A percentile compares a stretch with the other conserved stretches of the same genome.
Evolutionary conservation across 108 stramenopile genomes (phyloP).

Genomic region (Nitzschia palea): DNA sequence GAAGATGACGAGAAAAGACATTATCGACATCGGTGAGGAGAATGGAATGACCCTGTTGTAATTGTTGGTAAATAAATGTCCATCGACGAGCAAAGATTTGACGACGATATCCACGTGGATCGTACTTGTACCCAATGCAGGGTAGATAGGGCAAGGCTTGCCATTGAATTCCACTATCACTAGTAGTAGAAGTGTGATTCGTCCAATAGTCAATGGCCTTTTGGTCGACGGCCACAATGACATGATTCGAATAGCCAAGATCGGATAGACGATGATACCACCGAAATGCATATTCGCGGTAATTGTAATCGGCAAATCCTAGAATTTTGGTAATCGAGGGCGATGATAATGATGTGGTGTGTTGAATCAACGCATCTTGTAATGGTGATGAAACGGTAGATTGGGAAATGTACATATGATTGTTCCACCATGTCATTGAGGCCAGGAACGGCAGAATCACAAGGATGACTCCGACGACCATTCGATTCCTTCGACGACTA

Average conservation of each 20-base stretch:
- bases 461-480: too few species aligned
- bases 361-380: too few species aligned
- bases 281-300: constrained; percentile 29
- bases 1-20: constrained; percentile 33
- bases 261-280: constrained; percentile 48
- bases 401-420: too few species aligned
- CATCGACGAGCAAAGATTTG: constrained; percentile 33
- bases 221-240: constrained; percentile 22
- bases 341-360: too few species aligned
- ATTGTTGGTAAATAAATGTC: constrained; percentile 30
- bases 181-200: background rate
- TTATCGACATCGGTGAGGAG: constrained; percentile 58
- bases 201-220: constrained; percentile 10
- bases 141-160: constrained; percentile 7
- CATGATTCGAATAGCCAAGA: constrained; percentile 38
- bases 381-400: too few species aligned
- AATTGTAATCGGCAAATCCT: constrained; percentile 46
- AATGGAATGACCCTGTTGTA: constrained; percentile 35
- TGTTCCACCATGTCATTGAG: too few species aligned
- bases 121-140: background rate
- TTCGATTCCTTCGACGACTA: too few species aligned
- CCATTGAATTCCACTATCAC: background rate
- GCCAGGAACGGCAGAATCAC: too few species aligned
- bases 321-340: too few species aligned
- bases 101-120: constrained; percentile 4